Base-by-base conservation (phyloP, 805 yeast genomes). In the Cyberlindnera subsufficiens region DNA sequence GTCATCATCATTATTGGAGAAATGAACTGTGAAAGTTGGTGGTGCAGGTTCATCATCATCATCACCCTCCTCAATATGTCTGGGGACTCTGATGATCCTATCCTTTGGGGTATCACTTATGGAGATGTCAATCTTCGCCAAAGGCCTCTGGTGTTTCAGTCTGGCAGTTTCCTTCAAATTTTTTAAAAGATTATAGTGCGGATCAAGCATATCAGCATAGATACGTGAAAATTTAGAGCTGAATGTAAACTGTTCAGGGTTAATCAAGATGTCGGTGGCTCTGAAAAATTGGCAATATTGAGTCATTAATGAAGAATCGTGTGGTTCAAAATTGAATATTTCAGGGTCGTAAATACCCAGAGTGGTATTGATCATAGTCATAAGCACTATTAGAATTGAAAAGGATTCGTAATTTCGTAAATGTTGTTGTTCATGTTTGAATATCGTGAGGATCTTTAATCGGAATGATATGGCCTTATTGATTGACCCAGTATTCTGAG, bases 1-100 rank as follows among this genome's bases (percentile, higher is more conserved):
- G 27, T 29, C 30, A 14, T 33, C 36, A 9, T 42, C 43, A 6
- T 38, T 37, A 19, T 50, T 45, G 30, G 42, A 30, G 39, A 54
- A 57, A 18, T 45, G 48, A n/a, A 57, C 37, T 1, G 50, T 44
- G 42, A 55, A 51, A 1, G 60, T 43, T 1, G 61, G 61, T 3
- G 61, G 61, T 4, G 47, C 42, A 13, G 48, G 46, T 35, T 55
- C 59, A 29, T 49, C 44, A 7, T 49, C 53, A 29, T 43, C 41
- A 5, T 50, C 50, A 10, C 7, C 32, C 2, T 43, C 52, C 5
- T 56, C 54, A 13, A 40, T 36, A 35, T 49, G 47, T 25, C 42
- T 42, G 1, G 61, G 61, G 5, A 53, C 45, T 32, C 46, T 52
- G 1, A 57, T 54, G 36, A 57, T 54, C 37, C 51, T 50, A 33